Evolutionary conservation across 345 rosid species (phyloP).

Genomic region (Gossypium rotundifolium): DNA sequence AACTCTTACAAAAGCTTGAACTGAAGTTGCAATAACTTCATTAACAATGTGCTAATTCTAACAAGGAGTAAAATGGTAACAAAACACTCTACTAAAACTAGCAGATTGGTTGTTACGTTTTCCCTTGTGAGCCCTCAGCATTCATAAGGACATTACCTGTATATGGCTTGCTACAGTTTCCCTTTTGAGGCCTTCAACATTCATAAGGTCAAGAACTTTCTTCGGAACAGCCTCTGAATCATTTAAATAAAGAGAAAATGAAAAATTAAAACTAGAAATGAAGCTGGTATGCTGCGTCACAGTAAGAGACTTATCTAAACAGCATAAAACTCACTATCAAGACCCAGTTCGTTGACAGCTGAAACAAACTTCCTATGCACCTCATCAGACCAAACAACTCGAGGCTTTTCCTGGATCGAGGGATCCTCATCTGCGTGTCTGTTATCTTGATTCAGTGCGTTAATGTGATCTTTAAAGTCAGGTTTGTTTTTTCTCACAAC

Average conservation of each 20-base stretch:
- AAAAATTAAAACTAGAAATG: neutral
- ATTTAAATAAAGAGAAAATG: slow-evolving; percentile 4
- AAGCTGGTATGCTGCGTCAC: neutral
- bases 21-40: too few species aligned
- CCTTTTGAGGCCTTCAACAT: slow-evolving; percentile 82
- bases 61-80: too few species aligned
- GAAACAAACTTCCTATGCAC: slow-evolving; percentile 75
- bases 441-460: slow-evolving; percentile 29
- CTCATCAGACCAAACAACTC: slow-evolving; percentile 88
- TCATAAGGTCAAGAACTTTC: slow-evolving; percentile 88
- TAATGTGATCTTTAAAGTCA: slow-evolving; percentile 29
- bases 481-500: slow-evolving; percentile 55
- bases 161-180: slow-evolving; percentile 98
- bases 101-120: too few species aligned
- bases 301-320: neutral
- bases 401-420: slow-evolving; percentile 66
- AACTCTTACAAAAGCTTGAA: too few species aligned
- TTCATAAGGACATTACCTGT: slow-evolving; percentile 43
- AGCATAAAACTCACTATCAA: slow-evolving; percentile 58
- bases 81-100: too few species aligned
- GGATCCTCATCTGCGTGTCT: slow-evolving; percentile 57
- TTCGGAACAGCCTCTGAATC: slow-evolving; percentile 87
- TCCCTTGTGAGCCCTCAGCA: too few species aligned
- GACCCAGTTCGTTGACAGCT: slow-evolving; percentile 81
- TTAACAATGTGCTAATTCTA: too few species aligned